These are phyloP conservation scores for Chaetomiaceae sp. DNA, from an alignment of 2,329 filamentous ascomycete species.

Conservation along the genomic window DNA sequence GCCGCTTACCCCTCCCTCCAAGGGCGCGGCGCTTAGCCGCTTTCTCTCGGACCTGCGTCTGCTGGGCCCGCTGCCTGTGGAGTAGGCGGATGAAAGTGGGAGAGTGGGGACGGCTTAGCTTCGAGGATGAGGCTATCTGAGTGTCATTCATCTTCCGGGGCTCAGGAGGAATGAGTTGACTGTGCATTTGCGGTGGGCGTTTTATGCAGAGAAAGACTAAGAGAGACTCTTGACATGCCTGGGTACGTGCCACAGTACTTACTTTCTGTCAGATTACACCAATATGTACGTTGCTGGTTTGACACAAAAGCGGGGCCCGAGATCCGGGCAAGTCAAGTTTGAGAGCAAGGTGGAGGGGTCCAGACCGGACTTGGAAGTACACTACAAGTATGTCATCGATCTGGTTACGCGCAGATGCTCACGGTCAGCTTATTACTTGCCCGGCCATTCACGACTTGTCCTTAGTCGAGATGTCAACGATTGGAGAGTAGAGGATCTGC, in stretches of 20 bases:
- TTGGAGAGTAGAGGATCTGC: neutral
- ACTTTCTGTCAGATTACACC: no score
- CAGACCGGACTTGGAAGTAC: conserved; percentile 12
- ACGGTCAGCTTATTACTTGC: conserved; percentile 24
- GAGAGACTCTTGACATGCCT: no score
- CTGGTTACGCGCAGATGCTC: conserved; percentile 26
- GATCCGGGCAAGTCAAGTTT: neutral
- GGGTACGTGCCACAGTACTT: no score
- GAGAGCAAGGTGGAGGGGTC: conserved; percentile 1
- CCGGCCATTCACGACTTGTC: conserved; percentile 17
- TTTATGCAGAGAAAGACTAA: no score
- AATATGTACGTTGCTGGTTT: no score
- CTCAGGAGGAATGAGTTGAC: no score
- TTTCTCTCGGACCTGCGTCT: conserved; percentile 40
- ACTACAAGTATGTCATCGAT: conserved; percentile 13
- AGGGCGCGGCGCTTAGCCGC: conserved; percentile 31
- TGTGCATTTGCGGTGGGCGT: no score
- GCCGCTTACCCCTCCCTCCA: conserved; percentile 12
- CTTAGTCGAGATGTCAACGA: conserved; percentile 7
- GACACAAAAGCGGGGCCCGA: no score
- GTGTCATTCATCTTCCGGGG: no score
- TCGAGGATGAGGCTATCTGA: no score
- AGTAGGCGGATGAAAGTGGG: no score
- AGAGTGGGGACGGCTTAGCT: no score
- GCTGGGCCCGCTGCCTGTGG: conserved; percentile 19